These are phyloP conservation scores for Ricinus communis DNA, from an alignment of 345 rosid genomes.

Conservation along the genomic window DNA sequence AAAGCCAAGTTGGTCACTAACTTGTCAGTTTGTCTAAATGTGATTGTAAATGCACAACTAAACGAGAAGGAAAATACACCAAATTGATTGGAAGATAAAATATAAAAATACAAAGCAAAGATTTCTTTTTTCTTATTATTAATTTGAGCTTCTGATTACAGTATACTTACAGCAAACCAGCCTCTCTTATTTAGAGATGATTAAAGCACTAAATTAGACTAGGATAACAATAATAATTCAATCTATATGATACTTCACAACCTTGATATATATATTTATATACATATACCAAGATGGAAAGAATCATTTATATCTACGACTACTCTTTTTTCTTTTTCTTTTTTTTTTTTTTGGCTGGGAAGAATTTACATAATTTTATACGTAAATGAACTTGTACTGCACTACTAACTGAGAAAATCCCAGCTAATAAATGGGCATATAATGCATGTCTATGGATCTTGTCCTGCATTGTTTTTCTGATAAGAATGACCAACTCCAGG, in stretches of 20 bases:
- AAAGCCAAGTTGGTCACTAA: too few relatives aligned
- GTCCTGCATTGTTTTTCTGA: conserved; percentile 25
- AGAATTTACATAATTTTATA: background rate
- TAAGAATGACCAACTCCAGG: conserved; percentile 48
- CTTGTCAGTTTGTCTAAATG: background rate
- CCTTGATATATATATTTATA: too few relatives aligned
- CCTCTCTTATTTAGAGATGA: background rate
- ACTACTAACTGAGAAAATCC: background rate
- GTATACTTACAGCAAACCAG: background rate
- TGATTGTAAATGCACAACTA: background rate
- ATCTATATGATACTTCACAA: background rate
- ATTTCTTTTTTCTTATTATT: background rate
- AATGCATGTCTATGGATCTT: conserved; percentile 29
- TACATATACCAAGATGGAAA: too few relatives aligned
- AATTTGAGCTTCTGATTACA: background rate
- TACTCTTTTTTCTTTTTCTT: too few relatives aligned
- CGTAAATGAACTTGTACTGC: background rate
- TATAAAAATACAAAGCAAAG: background rate
- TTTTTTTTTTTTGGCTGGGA: too few relatives aligned
- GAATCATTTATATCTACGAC: too few relatives aligned
- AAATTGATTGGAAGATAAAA: background rate
- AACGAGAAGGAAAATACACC: background rate
- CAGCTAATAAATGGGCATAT: background rate
- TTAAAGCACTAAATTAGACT: background rate
- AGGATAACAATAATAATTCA: too few relatives aligned